Conservation (phyloP, 768 basidiomycete genomes). For the Mrakia frigida region DNA sequence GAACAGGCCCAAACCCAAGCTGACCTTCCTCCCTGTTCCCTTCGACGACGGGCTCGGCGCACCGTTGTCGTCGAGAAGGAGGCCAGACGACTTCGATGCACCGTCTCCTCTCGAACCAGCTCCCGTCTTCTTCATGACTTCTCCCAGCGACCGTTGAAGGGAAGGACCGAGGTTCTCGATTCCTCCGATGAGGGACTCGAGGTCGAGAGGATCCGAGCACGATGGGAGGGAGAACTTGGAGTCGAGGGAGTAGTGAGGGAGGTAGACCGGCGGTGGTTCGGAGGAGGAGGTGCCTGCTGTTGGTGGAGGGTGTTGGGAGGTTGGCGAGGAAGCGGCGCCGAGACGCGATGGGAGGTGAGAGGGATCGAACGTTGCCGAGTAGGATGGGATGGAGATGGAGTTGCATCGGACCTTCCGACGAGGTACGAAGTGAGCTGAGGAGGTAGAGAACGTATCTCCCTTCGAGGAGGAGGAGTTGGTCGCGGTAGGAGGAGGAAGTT, state of each 20-base stretch:
- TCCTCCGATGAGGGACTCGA: conserved; percentile 23
- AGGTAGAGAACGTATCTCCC: background rate
- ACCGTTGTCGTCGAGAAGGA: conserved; percentile 39
- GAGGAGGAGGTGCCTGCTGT: background rate
- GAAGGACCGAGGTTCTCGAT: conserved; percentile 19
- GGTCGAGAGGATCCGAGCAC: conserved; percentile 19
- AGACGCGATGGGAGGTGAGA: background rate
- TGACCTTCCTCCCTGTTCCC: conserved; percentile 43
- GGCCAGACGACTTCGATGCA: background rate
- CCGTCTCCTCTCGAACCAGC: conserved; percentile 36
- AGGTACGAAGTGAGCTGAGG: conserved; percentile 11
- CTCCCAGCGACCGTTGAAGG: conserved; percentile 43
- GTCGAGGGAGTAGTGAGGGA: conserved; percentile 43
- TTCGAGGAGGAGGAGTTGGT: background rate
- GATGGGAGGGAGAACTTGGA: conserved; percentile 38
- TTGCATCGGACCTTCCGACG: conserved; percentile 17
- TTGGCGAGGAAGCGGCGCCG: background rate
- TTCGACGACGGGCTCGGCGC: conserved; percentile 35
- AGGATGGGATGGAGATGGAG: conserved; percentile 13
- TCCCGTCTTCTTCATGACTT: conserved; percentile 37
- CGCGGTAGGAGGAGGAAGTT: background rate
- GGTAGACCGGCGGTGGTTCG: background rate
- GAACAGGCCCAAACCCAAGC: conserved; percentile 47
- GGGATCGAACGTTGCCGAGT: background rate
- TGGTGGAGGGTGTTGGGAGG: background rate